These are phyloP conservation scores for Oryza glumipatula DNA, from an alignment of 176 grass and related monocot species.

Conservation along the genomic window DNA sequence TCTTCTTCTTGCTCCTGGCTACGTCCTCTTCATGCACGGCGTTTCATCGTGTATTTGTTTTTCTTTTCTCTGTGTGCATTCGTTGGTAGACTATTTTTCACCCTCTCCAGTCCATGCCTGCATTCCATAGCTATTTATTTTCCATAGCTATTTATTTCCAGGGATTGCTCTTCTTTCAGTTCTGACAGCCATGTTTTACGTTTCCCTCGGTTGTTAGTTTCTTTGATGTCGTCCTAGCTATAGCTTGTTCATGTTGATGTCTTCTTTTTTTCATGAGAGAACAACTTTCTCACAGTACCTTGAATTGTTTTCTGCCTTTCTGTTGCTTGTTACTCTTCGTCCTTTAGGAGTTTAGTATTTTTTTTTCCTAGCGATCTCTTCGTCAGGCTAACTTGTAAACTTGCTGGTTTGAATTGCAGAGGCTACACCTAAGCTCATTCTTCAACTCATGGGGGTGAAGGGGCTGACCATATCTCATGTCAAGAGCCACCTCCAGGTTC, in stretches of 20 bases:
- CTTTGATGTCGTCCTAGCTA: not conserved
- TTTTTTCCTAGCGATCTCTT: not conserved
- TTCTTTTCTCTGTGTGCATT: not conserved
- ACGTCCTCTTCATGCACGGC: not conserved
- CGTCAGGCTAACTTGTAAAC: not conserved
- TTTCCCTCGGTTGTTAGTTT: not conserved
- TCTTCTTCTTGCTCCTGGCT: slow-evolving; percentile 2
- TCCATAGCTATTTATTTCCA: not conserved
- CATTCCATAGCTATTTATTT: not conserved
- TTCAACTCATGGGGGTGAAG: slow-evolving; percentile 74
- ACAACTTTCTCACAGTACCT: not conserved
- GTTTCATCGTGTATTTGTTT: not conserved
- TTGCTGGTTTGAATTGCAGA: slow-evolving; percentile 43
- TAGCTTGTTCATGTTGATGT: not conserved
- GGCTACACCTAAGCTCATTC: slow-evolving; percentile 89
- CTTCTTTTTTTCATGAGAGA: not conserved
- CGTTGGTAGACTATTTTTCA: not conserved
- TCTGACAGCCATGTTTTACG: not conserved
- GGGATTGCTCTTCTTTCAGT: not conserved
- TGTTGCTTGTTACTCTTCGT: not conserved
- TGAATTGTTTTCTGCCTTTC: slow-evolving; percentile 10
- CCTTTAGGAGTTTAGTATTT: not conserved
- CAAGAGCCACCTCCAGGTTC: slow-evolving; percentile 97
- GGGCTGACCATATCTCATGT: slow-evolving; percentile 94
- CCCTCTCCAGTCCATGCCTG: not conserved